Evolutionary conservation across 1,284 basidiomycete species (phyloP).

Genomic region (Apiotrichum brassicae): DNA sequence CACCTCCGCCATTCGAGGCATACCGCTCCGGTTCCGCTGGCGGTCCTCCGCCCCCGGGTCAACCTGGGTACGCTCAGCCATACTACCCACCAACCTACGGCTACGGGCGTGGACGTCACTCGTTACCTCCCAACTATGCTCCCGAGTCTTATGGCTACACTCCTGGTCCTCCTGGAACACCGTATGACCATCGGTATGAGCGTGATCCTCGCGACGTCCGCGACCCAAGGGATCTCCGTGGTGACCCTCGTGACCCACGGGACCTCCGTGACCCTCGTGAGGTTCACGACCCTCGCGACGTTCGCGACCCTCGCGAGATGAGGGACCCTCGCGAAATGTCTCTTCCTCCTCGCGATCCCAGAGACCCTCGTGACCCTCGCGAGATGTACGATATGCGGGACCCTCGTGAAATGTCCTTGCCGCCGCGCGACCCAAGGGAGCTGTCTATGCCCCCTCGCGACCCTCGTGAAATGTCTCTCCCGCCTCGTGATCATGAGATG

Average conservation of each 20-base stretch:
- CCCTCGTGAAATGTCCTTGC: neutral
- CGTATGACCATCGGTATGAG: conserved; percentile 13
- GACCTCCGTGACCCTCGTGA: conserved; percentile 7
- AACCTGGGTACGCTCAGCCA: neutral
- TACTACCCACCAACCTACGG: conserved; percentile 1
- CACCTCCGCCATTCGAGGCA: conserved; percentile 6
- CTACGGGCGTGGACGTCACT: conserved; percentile 1
- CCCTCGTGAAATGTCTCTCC: conserved; percentile 4
- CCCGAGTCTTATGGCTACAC: conserved; percentile 3
- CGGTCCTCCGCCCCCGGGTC: conserved; percentile 1
- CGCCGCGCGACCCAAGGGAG: neutral
- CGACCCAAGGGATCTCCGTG: neutral
- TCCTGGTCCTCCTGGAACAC: neutral
- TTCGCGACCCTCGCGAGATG: conserved; percentile 2
- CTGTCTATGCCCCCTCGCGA: neutral
- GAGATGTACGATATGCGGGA: conserved; percentile 3
- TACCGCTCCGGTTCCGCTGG: conserved; percentile 5
- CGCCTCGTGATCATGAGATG: neutral
- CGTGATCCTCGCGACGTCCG: conserved; percentile 4
- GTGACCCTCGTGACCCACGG: conserved; percentile 2
- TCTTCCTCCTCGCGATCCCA: too few species aligned
- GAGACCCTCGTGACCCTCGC: neutral
- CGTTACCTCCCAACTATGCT: conserved; percentile 1
- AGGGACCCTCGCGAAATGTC: conserved; percentile 4
- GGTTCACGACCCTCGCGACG: neutral